Conservation (phyloP, 345 rosid genomes). For the Corchorus olitorius region DNA sequence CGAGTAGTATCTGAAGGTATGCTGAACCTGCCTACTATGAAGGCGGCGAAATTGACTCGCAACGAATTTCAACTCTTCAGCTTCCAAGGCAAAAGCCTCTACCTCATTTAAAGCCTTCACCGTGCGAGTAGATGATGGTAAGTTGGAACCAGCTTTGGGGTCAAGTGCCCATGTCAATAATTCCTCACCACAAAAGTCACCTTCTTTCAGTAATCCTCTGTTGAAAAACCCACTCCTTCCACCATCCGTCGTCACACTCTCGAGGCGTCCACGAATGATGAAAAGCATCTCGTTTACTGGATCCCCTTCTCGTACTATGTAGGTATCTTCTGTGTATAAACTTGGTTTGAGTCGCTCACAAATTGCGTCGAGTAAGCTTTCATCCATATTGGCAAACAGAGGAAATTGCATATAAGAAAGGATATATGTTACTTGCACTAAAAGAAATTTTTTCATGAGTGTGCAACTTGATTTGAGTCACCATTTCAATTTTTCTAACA, state of each 20-base stretch:
- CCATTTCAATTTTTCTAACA: constrained; percentile 9
- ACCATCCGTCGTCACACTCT: constrained; percentile 90
- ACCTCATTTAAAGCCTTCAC: constrained; percentile 74
- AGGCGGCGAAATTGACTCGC: constrained; percentile 85
- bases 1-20: constrained; percentile 85
- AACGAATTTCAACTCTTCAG: constrained; percentile 86
- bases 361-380: too few species aligned
- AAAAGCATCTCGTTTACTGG: constrained; percentile 90
- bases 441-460: too few species aligned
- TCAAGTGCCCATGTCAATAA: constrained; percentile 83
- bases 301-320: constrained; percentile 81
- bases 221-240: constrained; percentile 90
- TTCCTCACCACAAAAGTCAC: constrained; percentile 83
- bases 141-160: constrained; percentile 54
- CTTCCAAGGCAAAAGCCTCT: constrained; percentile 84
- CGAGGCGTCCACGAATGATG: constrained; percentile 78
- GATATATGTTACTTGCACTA: too few species aligned
- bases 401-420: too few species aligned
- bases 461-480: constrained; percentile 68
- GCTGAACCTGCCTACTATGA: constrained; percentile 86
- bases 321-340: constrained; percentile 55
- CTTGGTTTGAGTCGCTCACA: too few species aligned
- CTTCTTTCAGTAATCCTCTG: constrained; percentile 68
- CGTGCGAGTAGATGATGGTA: constrained; percentile 29
- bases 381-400: too few species aligned